Conservation (phyloP, 305 asterid species). For the Plantago coronopus region DNA sequence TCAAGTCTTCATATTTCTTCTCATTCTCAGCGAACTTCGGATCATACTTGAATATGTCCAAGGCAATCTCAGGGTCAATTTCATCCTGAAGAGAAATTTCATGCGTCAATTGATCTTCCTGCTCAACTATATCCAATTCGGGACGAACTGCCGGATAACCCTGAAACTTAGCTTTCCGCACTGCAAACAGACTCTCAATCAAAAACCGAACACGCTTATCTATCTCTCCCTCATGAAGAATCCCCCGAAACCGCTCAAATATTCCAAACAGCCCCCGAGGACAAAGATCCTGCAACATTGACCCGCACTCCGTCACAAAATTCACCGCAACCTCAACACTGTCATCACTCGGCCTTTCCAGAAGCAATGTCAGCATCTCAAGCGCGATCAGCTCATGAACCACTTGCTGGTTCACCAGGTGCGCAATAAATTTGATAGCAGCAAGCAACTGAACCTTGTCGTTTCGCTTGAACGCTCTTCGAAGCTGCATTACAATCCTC, state of each 20-base stretch:
- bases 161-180: constrained; percentile 86
- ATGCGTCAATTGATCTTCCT: constrained; percentile 85
- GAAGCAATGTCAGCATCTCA: constrained; percentile 66
- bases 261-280: constrained; percentile 81
- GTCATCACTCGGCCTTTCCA: constrained; percentile 84
- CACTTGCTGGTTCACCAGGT: constrained; percentile 84
- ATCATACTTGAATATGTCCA: constrained; percentile 80
- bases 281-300: constrained; percentile 71
- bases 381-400: constrained; percentile 92
- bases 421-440: constrained; percentile 86
- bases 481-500: constrained; percentile 71
- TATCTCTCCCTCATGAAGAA: constrained; percentile 89
- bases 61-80: constrained; percentile 66
- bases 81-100: constrained; percentile 68
- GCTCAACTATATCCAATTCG: constrained; percentile 80
- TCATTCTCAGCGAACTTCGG: constrained; percentile 72
- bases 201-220: constrained; percentile 79
- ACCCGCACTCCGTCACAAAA: constrained; percentile 80
- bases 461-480: constrained; percentile 72
- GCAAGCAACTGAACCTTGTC: constrained; percentile 85
- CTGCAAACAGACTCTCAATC: constrained; percentile 81
- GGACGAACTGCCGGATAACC: constrained; percentile 80
- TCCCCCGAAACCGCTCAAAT: constrained; percentile 88
- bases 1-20: constrained; percentile 68
- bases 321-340: constrained; percentile 96